Conservation (phyloP, 2,329 filamentous ascomycete species). For the Fonsecaea monophora region DNA sequence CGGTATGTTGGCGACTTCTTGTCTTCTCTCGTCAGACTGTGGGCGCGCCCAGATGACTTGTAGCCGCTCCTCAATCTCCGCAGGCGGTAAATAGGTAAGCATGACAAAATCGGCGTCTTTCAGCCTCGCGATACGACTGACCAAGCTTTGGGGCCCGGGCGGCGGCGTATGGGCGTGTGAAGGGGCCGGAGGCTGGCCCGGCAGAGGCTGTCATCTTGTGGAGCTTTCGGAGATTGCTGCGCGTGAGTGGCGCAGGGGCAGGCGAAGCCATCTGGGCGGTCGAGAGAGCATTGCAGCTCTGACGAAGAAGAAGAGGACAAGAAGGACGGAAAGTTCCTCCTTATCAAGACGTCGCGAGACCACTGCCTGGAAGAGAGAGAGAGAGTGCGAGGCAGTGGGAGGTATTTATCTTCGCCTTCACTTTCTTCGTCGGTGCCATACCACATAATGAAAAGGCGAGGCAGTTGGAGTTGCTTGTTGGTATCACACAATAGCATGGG, state of each 20-base stretch:
- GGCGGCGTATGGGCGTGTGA: background rate
- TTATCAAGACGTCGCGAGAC: too few species aligned
- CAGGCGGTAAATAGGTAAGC: background rate
- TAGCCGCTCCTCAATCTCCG: background rate
- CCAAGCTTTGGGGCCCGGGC: background rate
- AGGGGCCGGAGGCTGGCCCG: background rate
- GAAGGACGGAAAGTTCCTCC: too few species aligned
- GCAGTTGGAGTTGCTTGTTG: too few species aligned
- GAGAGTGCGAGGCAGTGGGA: too few species aligned
- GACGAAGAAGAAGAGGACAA: too few species aligned
- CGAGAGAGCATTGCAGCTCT: too few species aligned
- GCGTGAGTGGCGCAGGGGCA: background rate
- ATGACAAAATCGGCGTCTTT: background rate
- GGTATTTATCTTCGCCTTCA: too few species aligned
- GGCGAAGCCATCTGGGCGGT: too few species aligned
- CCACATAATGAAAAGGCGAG: too few species aligned
- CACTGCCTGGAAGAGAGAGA: too few species aligned
- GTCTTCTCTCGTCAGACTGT: background rate
- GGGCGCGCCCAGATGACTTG: background rate
- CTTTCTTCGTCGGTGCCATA: too few species aligned
- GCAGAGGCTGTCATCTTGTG: slow-evolving; percentile 4
- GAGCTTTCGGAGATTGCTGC: background rate
- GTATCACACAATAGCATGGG: too few species aligned
- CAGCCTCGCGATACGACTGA: background rate
- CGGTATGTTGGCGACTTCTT: background rate